Conservation (phyloP, 306 rosid genomes). For the Corylus avellana region DNA sequence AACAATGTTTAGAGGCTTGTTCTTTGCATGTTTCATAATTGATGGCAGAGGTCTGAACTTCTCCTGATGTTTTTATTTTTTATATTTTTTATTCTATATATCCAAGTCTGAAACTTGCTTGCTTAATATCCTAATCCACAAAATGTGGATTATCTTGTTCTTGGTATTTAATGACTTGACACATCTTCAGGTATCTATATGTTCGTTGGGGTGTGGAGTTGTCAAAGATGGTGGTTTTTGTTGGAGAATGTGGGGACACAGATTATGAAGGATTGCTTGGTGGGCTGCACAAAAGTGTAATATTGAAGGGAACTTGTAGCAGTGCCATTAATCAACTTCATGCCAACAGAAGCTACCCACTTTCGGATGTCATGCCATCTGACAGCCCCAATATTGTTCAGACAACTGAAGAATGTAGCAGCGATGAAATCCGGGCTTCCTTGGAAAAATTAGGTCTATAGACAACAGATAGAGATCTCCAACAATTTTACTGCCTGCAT, state of each 20-base stretch:
- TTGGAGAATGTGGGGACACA: slow-evolving; percentile 92
- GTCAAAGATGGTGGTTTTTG: slow-evolving; percentile 89
- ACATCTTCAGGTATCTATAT: slow-evolving; percentile 73
- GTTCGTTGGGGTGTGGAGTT: slow-evolving; percentile 96
- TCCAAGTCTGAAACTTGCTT: not conserved
- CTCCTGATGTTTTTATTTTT: not conserved
- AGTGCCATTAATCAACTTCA: slow-evolving; percentile 69
- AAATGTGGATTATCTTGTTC: not conserved
- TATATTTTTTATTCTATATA: not conserved
- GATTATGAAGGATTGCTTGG: slow-evolving; percentile 95
- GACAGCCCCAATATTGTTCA: slow-evolving; percentile 75
- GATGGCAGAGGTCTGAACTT: not conserved
- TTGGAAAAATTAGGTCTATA: slow-evolving; percentile 62
- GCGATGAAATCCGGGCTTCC: slow-evolving; percentile 60
- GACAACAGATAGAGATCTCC: too few species aligned
- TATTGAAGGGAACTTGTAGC: slow-evolving; percentile 77
- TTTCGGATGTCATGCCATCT: slow-evolving; percentile 74
- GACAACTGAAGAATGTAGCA: slow-evolving; percentile 55
- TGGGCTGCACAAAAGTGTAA: slow-evolving; percentile 77
- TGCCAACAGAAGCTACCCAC: slow-evolving; percentile 80
- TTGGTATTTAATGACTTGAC: slow-evolving; percentile 25
- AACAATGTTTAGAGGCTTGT: not conserved
- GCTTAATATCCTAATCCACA: not conserved
- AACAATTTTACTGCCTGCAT: too few species aligned
- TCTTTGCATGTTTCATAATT: not conserved